These are phyloP conservation scores for Backusella morwellensis DNA, from an alignment of 192 early-diverging fungal species.

Conservation along the genomic window DNA sequence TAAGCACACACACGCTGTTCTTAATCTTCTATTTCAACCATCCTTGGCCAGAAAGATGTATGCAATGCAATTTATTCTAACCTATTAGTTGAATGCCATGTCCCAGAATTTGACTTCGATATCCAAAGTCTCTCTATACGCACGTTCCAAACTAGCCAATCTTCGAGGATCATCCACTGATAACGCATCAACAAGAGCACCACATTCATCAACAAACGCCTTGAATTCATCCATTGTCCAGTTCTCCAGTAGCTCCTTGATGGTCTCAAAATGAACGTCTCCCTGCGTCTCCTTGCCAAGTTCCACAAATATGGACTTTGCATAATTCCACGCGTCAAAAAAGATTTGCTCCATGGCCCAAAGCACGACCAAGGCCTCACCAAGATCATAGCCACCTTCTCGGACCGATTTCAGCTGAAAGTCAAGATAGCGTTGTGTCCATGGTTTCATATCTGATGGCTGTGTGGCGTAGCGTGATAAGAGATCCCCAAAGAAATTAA, in stretches of 20 bases:
- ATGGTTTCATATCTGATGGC: not conserved
- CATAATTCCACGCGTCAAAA: conserved; percentile 28
- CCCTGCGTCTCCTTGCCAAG: not conserved
- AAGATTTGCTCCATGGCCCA: conserved; percentile 30
- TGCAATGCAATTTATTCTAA: no score
- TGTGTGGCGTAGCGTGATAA: not conserved
- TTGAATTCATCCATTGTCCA: conserved; percentile 23
- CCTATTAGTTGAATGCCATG: conserved; percentile 7
- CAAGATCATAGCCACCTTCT: conserved; percentile 11
- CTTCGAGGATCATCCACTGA: not conserved
- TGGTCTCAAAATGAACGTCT: conserved; percentile 8
- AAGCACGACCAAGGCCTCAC: conserved; percentile 15
- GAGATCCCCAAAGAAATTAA: conserved; percentile 17
- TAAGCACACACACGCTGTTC: no score
- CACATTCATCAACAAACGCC: conserved; percentile 23
- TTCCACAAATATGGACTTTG: conserved; percentile 2
- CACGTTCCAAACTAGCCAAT: conserved; percentile 3
- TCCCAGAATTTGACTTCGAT: conserved; percentile 27
- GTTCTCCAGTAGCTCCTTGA: conserved; percentile 17
- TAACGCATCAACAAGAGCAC: conserved; percentile 1
- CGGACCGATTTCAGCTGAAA: conserved; percentile 20
- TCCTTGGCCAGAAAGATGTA: no score
- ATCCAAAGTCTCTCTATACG: conserved; percentile 15
- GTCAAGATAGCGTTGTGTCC: conserved; percentile 18
- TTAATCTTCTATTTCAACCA: no score